Evolutionary conservation across 169 alveolate genomes (phyloP), one percentile per base, ranked within the genome.

Genomic region (Plasmodium blacklocki): DNA sequence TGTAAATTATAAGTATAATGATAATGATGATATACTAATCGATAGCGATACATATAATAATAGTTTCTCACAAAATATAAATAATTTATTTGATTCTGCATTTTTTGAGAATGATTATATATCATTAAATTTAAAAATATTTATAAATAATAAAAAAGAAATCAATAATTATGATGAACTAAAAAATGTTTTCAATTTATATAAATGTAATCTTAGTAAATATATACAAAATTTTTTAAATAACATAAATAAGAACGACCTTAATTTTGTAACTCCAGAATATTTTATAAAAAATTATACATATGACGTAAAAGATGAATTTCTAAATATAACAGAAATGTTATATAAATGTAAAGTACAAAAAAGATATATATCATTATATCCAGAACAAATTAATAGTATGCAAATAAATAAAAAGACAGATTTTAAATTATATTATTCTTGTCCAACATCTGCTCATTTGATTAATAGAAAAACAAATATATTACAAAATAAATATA

Each of bases 91-190:
- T 39, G 50, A 66, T 12, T 62, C 50, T 39, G 14, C 64, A 26
- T 52, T 68, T 39, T 68, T 72, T 3, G 18, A 29, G 18, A 62
- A 56, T 72, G 91, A 83, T 50, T 83, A 68, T 43, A 68, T 83
- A 68, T 83, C 91, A 3, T 83, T 83, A 68, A 83, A 83, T 58
- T 70, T 47, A 63, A 58, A 68, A 68, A 9, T 83, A 32, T 83
- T 32, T 62, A 43, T 83, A 4, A 83, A 83, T 72, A 83, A 83
- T 58, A 83, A 58, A 63, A 83, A 83, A 12, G 73, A 68, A 83
- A 83, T 83, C 12, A 83, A 68, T 50, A 56, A 45, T 62, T 68
- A 52, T 58, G 73, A 83, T 19, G 50, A 26, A 32, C 56, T 83
- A 68, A 29, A 68, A 8, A 68, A 14, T n/a, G 52, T 8, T 2